Percentiles rank a stretch among this genome's conserved stretches.
Conservation (phyloP, 139 green algal species). For the Chlorella vulgaris region DNA sequence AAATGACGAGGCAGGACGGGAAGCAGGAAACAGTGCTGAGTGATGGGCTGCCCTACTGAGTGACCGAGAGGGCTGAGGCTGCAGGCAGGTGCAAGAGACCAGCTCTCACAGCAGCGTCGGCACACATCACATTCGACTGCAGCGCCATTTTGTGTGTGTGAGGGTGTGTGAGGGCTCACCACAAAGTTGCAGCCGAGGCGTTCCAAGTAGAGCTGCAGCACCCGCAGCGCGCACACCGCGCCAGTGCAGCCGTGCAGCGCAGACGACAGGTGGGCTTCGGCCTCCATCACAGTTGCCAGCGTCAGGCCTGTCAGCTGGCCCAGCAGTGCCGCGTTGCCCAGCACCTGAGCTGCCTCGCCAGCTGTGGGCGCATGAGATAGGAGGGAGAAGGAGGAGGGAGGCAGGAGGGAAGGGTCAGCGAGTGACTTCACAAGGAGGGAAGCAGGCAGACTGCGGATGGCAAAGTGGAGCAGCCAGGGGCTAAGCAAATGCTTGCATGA, state of each 20-base stretch:
- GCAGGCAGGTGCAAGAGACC: not conserved
- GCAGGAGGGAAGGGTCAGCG: not conserved
- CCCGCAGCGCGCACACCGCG: slow-evolving; percentile 72
- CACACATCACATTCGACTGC: not conserved
- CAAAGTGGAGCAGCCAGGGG: not conserved
- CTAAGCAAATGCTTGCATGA: not conserved
- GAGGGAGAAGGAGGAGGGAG: not conserved
- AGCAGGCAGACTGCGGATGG: not conserved
- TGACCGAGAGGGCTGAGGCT: too few species aligned
- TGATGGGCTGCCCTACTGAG: too few species aligned
- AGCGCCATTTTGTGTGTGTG: slow-evolving; percentile 10
- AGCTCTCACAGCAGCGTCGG: not conserved
- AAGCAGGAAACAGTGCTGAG: too few species aligned
- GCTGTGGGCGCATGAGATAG: not conserved
- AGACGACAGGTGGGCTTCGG: slow-evolving; percentile 48
- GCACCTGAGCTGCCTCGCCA: slow-evolving; percentile 17
- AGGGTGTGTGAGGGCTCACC: slow-evolving; percentile 4
- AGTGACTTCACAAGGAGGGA: too few species aligned
- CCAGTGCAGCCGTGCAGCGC: slow-evolving; percentile 56
- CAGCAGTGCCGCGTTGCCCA: slow-evolving; percentile 4
- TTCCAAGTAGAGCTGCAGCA: slow-evolving; percentile 83
- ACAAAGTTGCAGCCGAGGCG: slow-evolving; percentile 59
- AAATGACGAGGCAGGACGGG: not conserved
- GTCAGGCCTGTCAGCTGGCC: slow-evolving; percentile 38
- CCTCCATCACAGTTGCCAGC: slow-evolving; percentile 42